Base-by-base conservation (phyloP, 169 alveolate species). In the Cryptosporidium tyzzeri region DNA sequence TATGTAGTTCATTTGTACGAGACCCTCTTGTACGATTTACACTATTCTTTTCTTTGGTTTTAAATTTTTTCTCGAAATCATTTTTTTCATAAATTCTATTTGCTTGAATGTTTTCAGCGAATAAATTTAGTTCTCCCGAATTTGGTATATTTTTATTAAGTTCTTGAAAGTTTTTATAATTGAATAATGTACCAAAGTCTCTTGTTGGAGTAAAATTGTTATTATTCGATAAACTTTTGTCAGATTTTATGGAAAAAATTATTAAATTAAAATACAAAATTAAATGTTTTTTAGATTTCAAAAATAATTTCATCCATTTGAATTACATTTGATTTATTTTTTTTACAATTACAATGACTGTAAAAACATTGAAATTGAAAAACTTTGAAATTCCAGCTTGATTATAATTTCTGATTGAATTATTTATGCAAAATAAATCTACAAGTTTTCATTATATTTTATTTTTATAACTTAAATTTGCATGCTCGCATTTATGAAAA, bases 1-100 rank as follows among this genome's bases (percentile, higher is more conserved):
- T 80, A 12, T 80, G 89, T 31, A 80, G 70, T 39, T 80, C 59
- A 62, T 80, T 65, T 23, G 51, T 45, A 8, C 55, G 50, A 12
- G 21, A 71, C 48, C 45, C n/a, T 35, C 69, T 23, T 2, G 21
- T 14, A n/a, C 33, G 29, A 71, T 26, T 26, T 65, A 12, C 33
- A 65, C 0, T 21, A n/a, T 65, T 33, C 12, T 37, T 65, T 5
- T 65, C 71, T 31, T 65, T 70, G 6, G 37, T n/a, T 70, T 45
- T 70, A n/a, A 70, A 39, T 70, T 0, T 18, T 0, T 26, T 12
- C 16, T 23, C 84, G 16, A 70, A 41, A 8, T 26, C 39, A 37
- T 37, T 44, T 68, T 68, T 68, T n/a, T 21, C 39, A 18, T 44
- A 70, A 45, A 26, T 70, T 70, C n/a, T n/a, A 10, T 45, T 70